A percentile compares a stretch with the other conserved stretches of the same genome.
Evolutionary conservation across 352 stramenopile species (phyloP).

Genomic region (Phytophthora tentaculata): DNA sequence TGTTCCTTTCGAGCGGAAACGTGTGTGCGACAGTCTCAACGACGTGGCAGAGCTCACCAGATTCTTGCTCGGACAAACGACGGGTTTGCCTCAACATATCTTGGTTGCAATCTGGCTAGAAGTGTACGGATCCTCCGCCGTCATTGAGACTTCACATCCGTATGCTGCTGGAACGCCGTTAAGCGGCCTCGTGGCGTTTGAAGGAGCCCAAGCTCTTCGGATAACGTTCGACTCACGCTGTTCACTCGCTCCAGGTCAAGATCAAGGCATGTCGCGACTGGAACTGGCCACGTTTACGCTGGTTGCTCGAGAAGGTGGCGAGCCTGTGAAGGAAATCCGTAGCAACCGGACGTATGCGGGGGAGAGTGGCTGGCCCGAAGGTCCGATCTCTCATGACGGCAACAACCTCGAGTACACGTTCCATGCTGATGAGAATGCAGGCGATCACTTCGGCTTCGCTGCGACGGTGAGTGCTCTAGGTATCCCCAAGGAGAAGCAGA

Average conservation of each 20-base stretch:
- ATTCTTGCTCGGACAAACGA: constrained; percentile 67
- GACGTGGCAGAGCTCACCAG: constrained; percentile 58
- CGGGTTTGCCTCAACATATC: constrained; percentile 56
- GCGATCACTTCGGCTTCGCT: constrained; percentile 63
- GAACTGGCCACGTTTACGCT: constrained; percentile 37
- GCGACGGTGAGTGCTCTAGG: constrained; percentile 65
- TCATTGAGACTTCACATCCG: constrained; percentile 75
- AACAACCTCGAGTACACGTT: constrained; percentile 73
- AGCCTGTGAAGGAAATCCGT: constrained; percentile 33
- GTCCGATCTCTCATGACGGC: constrained; percentile 58
- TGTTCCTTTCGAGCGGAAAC: constrained; percentile 47
- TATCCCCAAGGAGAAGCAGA: constrained; percentile 67
- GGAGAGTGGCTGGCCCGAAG: constrained; percentile 53
- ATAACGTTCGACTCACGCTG: constrained; percentile 77
- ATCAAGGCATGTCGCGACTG: constrained; percentile 21
- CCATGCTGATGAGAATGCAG: constrained; percentile 57
- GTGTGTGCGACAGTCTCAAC: constrained; percentile 49
- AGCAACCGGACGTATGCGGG: constrained; percentile 48
- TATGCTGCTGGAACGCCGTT: constrained; percentile 44
- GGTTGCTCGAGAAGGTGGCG: constrained; percentile 20
- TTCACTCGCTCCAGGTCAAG: constrained; percentile 40
- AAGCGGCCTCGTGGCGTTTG: constrained; percentile 52
- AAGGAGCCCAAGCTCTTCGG: constrained; percentile 57
- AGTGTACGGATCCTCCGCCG: constrained; percentile 62
- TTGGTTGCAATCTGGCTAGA: constrained; percentile 80